Percentiles rank a stretch among this genome's conserved stretches.
These are phyloP conservation scores for Drechslerella stenobrocha DNA, from an alignment of 2,329 filamentous ascomycete genomes.

Conservation along the genomic window DNA sequence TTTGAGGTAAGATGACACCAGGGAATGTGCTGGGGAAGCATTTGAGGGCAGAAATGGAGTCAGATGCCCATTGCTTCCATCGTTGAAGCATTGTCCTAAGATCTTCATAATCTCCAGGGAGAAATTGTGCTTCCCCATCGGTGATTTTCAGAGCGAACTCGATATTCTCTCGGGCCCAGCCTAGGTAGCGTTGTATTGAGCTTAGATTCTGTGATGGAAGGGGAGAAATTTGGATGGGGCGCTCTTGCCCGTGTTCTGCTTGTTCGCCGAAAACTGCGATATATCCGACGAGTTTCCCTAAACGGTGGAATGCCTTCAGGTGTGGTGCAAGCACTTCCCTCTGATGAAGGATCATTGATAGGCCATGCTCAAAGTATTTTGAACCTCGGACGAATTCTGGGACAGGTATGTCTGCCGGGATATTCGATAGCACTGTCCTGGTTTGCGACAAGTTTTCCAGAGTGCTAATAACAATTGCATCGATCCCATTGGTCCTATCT, in stretches of 20 bases:
- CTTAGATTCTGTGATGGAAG: no score
- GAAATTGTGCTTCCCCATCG: constrained; percentile 31
- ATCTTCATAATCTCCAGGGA: constrained; percentile 13
- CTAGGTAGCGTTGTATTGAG: constrained; percentile 6
- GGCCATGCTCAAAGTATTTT: constrained; percentile 82
- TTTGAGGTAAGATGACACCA: constrained; percentile 11
- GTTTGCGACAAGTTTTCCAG: constrained; percentile 65
- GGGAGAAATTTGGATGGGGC: no score
- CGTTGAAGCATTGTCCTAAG: constrained; percentile 17
- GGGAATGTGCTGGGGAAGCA: constrained; percentile 22
- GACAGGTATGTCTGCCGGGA: constrained; percentile 76
- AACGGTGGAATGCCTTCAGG: constrained; percentile 55
- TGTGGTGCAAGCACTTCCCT: constrained; percentile 60
- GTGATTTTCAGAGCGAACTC: constrained; percentile 24
- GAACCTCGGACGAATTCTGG: constrained; percentile 78
- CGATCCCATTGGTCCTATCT: constrained; percentile 54
- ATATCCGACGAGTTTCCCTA: constrained; percentile 56
- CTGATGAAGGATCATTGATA: constrained; percentile 68
- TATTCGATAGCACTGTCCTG: constrained; percentile 62
- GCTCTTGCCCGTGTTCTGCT: neutral
- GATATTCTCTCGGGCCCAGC: constrained; percentile 33
- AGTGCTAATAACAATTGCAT: constrained; percentile 55
- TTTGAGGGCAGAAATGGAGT: constrained; percentile 1
- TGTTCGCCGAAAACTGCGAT: constrained; percentile 14
- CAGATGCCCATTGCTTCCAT: constrained; percentile 20